Percentiles rank a stretch among this genome's conserved stretches.
Evolutionary conservation across 768 basidiomycete species (phyloP).

Genomic region (Sarcomyxa edulis): DNA sequence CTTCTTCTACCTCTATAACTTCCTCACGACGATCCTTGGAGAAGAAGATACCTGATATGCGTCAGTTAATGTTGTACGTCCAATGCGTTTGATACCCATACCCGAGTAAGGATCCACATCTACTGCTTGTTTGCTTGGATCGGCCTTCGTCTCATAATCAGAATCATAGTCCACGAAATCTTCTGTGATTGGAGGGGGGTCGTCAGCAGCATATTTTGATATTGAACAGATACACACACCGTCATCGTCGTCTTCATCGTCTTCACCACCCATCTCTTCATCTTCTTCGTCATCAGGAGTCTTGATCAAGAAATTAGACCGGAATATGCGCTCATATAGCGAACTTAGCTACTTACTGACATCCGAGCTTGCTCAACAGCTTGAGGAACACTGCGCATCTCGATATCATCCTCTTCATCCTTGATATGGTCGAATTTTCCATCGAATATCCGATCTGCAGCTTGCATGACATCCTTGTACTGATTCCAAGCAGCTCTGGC

Average conservation of each 20-base stretch:
- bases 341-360: not conserved
- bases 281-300: slow-evolving; percentile 59
- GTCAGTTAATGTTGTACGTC: slow-evolving; percentile 6
- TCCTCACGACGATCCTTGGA: slow-evolving; percentile 91
- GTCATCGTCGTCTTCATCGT: slow-evolving; percentile 49
- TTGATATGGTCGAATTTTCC: slow-evolving; percentile 78
- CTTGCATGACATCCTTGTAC: slow-evolving; percentile 88
- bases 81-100: slow-evolving; percentile 19
- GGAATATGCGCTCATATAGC: not conserved
- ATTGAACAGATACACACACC: slow-evolving; percentile 23
- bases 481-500: slow-evolving; percentile 79
- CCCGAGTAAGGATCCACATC: slow-evolving; percentile 90
- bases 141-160: slow-evolving; percentile 53
- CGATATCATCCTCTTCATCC: slow-evolving; percentile 50
- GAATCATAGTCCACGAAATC: slow-evolving; percentile 81
- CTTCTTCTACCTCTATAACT: slow-evolving; percentile 88
- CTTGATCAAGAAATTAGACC: too few relatives aligned
- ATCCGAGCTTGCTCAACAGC: slow-evolving; percentile 3
- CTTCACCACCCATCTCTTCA: slow-evolving; percentile 41
- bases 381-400: too few relatives aligned
- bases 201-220: not conserved
- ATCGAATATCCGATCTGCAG: slow-evolving; percentile 80
- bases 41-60: slow-evolving; percentile 77
- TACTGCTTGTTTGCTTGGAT: slow-evolving; percentile 32
- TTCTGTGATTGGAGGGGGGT: too few relatives aligned